phyloP scores from a whole-genome alignment of 208 protist genomes.

The Leishmania guyanensis region DNA sequence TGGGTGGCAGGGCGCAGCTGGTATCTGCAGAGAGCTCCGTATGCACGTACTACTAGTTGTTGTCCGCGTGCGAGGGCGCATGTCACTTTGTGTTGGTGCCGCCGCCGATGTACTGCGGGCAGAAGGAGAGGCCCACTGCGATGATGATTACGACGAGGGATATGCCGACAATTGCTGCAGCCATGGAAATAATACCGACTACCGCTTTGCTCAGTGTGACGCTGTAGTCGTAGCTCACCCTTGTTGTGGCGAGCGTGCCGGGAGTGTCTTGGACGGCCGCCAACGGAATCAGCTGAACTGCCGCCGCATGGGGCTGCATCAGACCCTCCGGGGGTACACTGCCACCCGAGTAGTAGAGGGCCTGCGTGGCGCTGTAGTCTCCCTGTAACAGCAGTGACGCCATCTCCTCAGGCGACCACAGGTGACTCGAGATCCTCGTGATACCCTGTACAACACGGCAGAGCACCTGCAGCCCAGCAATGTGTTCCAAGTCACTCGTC shows the following conservation, averaged over 20 bases:
- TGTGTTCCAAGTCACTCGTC: not conserved
- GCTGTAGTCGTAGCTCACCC: slow-evolving; percentile 23
- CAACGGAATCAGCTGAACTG: not conserved
- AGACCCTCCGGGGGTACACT: not conserved
- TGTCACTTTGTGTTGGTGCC: not conserved
- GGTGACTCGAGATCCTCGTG: not conserved
- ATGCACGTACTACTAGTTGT: not conserved
- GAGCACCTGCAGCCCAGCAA: slow-evolving; percentile 19
- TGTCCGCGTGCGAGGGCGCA: not conserved
- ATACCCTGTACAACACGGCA: slow-evolving; percentile 29
- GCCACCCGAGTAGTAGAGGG: slow-evolving; percentile 12
- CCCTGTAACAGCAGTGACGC: slow-evolving; percentile 25
- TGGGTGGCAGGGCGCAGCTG: not conserved
- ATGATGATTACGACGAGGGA: slow-evolving; percentile 31
- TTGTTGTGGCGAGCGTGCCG: slow-evolving; percentile 10
- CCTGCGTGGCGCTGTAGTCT: slow-evolving; percentile 23
- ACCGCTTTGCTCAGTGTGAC: not conserved
- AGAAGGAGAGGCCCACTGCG: slow-evolving; percentile 21
- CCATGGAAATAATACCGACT: slow-evolving; percentile 43
- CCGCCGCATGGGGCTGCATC: not conserved
- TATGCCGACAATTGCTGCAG: slow-evolving; percentile 24
- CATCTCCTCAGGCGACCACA: slow-evolving; percentile 12
- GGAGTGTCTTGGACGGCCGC: not conserved
- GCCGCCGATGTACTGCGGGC: slow-evolving; percentile 7
- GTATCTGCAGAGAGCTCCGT: not conserved